Base-by-base conservation (phyloP, 257 asterid genomes). In the Solanum sejunctum region DNA sequence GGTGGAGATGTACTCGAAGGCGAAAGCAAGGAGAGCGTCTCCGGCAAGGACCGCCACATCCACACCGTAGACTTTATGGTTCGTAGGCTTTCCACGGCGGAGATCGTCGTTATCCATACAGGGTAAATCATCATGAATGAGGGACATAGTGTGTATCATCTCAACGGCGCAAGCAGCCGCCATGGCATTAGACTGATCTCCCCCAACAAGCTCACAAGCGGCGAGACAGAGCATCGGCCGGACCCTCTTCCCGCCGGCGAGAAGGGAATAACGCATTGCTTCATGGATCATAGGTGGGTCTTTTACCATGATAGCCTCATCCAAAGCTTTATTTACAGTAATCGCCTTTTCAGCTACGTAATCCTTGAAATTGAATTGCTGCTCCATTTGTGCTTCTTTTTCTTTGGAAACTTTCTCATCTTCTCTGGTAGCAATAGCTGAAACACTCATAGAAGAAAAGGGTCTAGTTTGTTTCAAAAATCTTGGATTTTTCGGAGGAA, bases 101-200 rank as follows among this genome's bases (percentile, higher is more conserved):
- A 93, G 93, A 70, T 91, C 96, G 85, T 92, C 95, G 85, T 93
- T 90, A 85, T 93, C 95, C 97, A 94, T 93, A 69, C 97, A 91
- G 3, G 98, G 98, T 78, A 94, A 57, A 55, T 94, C 98, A 57
- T 92, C 98, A 84, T 93, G 98, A 82, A 94, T 93, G 18, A 91
- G 85, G 2, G 96, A 91, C 95, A 91, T 92, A 12, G 97, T 93
- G 86, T 94, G 97, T 73, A 94, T 93, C 98, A 94, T 94, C 88
- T 94, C 98, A 86, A 92, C 93, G 12, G 97, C 97, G 80, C 95
- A 93, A 86, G 98, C 97, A 18, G 96, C 96, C 8, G 97, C 95
- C 86, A 91, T 51, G 43, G 94, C 95, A 41, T 88, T 84, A 12
- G 91, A 41, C 58, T 90, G 89, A 39, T 84, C 43, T n/a, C 98